Base-by-base conservation (phyloP, 495 filamentous ascomycete genomes). In the Penicillium taxi region DNA sequence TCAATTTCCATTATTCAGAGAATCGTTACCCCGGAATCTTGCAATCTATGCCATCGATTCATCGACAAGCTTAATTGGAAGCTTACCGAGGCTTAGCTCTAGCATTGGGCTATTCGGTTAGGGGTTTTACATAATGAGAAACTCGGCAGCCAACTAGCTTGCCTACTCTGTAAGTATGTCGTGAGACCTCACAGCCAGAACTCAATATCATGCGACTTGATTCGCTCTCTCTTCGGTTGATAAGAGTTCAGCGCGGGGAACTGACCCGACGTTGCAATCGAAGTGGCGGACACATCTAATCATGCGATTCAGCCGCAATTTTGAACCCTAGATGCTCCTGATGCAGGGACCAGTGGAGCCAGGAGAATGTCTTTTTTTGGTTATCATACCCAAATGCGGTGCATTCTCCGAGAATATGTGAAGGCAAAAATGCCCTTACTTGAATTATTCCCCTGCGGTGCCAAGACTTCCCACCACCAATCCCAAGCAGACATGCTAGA, bases 21-120 rank as follows among this genome's bases (percentile, higher is more conserved):
- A 51, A 27, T 38, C 53, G 51, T 55, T 56, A 56, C 50, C 50
- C 52, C 52, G 29, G 52, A 56, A 32, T 25, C 22, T 15, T 23
- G 37, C 18, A 25, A 7, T 14, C 12, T 24, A 13, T 24, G 32
- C 16, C 14, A 2, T 1, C 14, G 16, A 16, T 9, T 9, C 24
- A 14, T 22, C n/a, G 14, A 4, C 5, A 3, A 25, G 2, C 12
- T 9, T 26, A 13, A 36, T 3, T 15, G 11, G 11, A 13, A 12
- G 16, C 9, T 22, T 19, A 3, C 9, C 3, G 38, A 42, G 47
- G 45, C 47, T 45, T 42, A 37, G 38, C 42, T 37, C 41, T 44
- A 44, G 15, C 32, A 41, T 41, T n/a, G n/a, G n/a, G n/a, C n/a
- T n/a, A n/a, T n/a, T n/a, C n/a, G n/a, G n/a, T n/a, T n/a, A n/a